Percentiles rank a stretch among this genome's conserved stretches.
These are phyloP conservation scores for Escallonia rubra DNA, from an alignment of 129 eudicot species.

Conservation along the genomic window DNA sequence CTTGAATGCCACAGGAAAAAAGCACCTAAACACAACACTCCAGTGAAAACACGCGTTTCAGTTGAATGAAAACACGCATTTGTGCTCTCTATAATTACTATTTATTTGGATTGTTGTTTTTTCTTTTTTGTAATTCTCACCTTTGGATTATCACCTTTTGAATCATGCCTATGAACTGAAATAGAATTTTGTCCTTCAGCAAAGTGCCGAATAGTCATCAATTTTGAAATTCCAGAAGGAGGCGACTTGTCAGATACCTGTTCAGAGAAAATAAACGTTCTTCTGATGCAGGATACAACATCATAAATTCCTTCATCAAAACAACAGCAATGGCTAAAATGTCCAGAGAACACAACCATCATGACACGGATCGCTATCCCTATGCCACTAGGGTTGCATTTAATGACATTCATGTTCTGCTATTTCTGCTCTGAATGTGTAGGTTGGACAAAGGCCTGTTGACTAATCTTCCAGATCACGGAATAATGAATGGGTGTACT, in stretches of 20 bases:
- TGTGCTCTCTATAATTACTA: not conserved
- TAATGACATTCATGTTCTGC: too few relatives aligned
- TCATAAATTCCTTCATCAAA: not conserved
- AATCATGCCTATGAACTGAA: conserved; percentile 34
- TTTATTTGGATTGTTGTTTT: not conserved
- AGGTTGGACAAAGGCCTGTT: too few relatives aligned
- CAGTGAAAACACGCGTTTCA: not conserved
- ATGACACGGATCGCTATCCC: too few relatives aligned
- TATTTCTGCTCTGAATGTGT: too few relatives aligned
- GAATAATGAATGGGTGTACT: too few relatives aligned
- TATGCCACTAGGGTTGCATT: too few relatives aligned
- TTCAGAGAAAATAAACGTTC: not conserved
- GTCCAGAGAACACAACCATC: too few relatives aligned
- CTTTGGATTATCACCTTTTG: conserved; percentile 44
- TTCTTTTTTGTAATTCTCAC: conserved; percentile 25
- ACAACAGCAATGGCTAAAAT: too few relatives aligned
- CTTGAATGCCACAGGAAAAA: conserved; percentile 29
- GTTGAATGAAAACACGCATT: not conserved
- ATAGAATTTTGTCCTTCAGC: conserved; percentile 24
- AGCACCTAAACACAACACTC: conserved; percentile 38
- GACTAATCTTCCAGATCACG: too few relatives aligned
- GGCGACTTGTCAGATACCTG: conserved; percentile 56
- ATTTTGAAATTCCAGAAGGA: conserved; percentile 25
- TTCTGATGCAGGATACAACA: not conserved
- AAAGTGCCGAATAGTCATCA: conserved; percentile 32